These are phyloP conservation scores for Suillus variegatus DNA, from an alignment of 768 basidiomycete species.

Conservation along the genomic window DNA sequence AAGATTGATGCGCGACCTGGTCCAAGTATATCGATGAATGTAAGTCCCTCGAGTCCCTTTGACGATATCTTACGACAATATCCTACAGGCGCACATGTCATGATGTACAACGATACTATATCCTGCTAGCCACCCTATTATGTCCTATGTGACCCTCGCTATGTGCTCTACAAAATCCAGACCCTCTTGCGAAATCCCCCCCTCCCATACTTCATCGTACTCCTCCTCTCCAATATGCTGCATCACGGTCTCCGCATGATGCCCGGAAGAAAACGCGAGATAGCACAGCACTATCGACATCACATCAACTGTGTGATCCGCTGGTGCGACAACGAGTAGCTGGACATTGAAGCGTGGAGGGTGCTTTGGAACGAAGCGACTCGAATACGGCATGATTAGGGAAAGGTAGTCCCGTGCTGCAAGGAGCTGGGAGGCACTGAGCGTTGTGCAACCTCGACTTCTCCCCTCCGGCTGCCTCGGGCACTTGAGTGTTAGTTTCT, in stretches of 20 bases:
- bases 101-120: background rate
- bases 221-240: slow-evolving; percentile 24
- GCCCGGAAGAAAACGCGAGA: slow-evolving; percentile 27
- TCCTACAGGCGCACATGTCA: background rate
- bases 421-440: slow-evolving; percentile 37
- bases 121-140: background rate
- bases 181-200: slow-evolving; percentile 26
- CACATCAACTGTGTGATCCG: slow-evolving; percentile 30
- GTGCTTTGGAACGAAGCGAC: slow-evolving; percentile 6
- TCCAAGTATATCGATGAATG: too few relatives aligned
- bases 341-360: slow-evolving; percentile 13
- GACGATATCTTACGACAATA: background rate
- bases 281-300: slow-evolving; percentile 29
- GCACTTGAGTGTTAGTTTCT: slow-evolving; percentile 9
- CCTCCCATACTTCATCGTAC: slow-evolving; percentile 30
- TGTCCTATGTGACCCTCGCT: slow-evolving; percentile 17
- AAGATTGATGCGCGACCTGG: too few relatives aligned
- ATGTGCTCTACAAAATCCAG: slow-evolving; percentile 25
- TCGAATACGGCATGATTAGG: slow-evolving; percentile 37
- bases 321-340: slow-evolving; percentile 30
- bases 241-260: slow-evolving; percentile 23
- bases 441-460: slow-evolving; percentile 15
- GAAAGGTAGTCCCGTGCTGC: slow-evolving; percentile 46
- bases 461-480: background rate
- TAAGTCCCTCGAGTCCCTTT: background rate